A percentile compares a stretch with the other conserved stretches of the same genome.
These are phyloP conservation scores for Aspergillus melleus DNA, from an alignment of 2,329 filamentous ascomycete genomes.

Conservation along the genomic window DNA sequence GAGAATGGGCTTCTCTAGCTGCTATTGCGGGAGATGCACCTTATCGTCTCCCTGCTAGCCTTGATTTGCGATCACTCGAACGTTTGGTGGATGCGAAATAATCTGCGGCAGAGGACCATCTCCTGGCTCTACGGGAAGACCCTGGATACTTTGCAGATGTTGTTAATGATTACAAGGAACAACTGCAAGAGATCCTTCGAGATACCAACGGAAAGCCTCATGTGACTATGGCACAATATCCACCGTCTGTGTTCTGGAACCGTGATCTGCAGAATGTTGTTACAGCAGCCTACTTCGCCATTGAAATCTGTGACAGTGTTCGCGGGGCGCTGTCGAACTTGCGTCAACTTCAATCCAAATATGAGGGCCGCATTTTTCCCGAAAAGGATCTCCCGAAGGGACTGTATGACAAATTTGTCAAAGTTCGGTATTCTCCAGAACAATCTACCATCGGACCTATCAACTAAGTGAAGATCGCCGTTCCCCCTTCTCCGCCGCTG, in stretches of 20 bases:
- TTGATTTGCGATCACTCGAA: conserved; percentile 50
- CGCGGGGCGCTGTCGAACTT: background rate
- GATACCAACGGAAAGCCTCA: background rate
- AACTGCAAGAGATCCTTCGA: conserved; percentile 25
- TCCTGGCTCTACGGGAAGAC: conserved; percentile 59
- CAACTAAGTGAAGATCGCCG: background rate
- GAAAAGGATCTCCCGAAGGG: conserved; percentile 11
- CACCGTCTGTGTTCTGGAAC: background rate
- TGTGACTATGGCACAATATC: background rate
- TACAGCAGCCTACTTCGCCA: background rate
- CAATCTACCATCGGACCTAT: background rate
- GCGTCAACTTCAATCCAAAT: background rate
- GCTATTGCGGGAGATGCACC: conserved; percentile 52
- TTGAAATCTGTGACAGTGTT: conserved; percentile 2
- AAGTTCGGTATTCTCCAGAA: conserved; percentile 5
- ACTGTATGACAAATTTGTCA: conserved; percentile 6
- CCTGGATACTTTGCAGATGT: conserved; percentile 55
- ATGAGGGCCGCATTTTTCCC: conserved; percentile 2
- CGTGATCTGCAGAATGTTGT: background rate
- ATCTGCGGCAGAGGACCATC: conserved; percentile 52
- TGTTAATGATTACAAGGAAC: conserved; percentile 45
- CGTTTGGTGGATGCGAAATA: conserved; percentile 33
- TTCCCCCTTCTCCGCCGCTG: conserved; percentile 9
- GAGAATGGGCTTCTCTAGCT: conserved; percentile 35
- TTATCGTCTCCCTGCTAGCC: conserved; percentile 50